Percentiles rank a stretch among this genome's conserved stretches.
Conservation (phyloP, 2,329 filamentous ascomycete genomes). For the Curvularia eragrostidis region DNA sequence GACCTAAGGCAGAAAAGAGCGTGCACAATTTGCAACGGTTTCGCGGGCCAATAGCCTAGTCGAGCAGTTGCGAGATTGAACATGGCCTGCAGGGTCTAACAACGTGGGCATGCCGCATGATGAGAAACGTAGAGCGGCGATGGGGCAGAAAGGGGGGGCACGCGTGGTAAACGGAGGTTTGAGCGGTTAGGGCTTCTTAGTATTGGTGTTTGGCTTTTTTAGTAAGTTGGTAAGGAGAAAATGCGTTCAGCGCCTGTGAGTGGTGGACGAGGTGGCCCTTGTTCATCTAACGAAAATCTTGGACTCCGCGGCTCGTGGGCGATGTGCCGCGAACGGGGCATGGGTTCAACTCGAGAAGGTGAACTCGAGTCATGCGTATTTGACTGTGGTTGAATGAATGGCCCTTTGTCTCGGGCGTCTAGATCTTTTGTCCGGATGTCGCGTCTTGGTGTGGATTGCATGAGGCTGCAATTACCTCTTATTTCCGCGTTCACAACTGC, state of each 20-base stretch:
- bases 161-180: conserved; percentile 23
- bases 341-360: background rate
- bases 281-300: background rate
- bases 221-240: background rate
- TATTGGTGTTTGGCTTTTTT: conserved; percentile 12
- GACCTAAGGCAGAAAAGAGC: conserved; percentile 11
- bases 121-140: conserved; percentile 17
- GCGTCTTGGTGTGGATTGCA: background rate
- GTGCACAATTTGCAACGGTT: conserved; percentile 14
- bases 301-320: conserved; percentile 10
- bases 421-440: background rate
- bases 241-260: conserved; percentile 10
- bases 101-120: conserved; percentile 37
- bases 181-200: conserved; percentile 9
- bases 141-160: conserved; percentile 1
- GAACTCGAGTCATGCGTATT: background rate
- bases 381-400: background rate
- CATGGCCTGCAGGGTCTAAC: background rate
- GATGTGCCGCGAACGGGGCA: background rate
- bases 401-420: background rate
- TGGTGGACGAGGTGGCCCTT: conserved; percentile 8
- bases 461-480: background rate
- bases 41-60: conserved; percentile 36
- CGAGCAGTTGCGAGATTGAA: conserved; percentile 29
- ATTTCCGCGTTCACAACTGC: background rate